A percentile compares a stretch with the other conserved stretches of the same genome.
phyloP scores from a whole-genome alignment of 2,329 filamentous ascomycete genomes.

The Fusarium buharicum region DNA sequence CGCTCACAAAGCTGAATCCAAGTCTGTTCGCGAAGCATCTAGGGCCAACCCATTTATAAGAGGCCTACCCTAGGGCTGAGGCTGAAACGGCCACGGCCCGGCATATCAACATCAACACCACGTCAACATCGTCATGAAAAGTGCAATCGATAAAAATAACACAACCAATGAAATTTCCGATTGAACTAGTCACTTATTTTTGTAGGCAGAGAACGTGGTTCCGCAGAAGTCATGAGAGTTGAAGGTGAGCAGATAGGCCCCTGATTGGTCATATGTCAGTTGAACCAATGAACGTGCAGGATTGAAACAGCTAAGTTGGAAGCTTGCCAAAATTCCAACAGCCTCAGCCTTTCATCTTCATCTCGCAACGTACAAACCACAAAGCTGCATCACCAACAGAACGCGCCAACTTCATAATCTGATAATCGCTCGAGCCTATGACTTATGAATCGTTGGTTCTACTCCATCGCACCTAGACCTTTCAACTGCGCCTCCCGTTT shows the following conservation, averaged over 20 bases:
- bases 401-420: constrained; percentile 1
- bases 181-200: background rate
- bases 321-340: constrained; percentile 40
- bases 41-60: background rate
- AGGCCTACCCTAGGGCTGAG: constrained; percentile 3
- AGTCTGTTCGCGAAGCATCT: background rate
- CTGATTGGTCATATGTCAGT: constrained; percentile 36
- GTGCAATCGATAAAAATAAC: background rate
- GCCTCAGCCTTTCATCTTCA: constrained; percentile 44
- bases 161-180: background rate
- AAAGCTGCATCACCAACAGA: constrained; percentile 13
- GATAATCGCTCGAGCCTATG: background rate
- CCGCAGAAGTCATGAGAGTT: background rate
- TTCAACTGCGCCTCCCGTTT: constrained; percentile 5
- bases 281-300: constrained; percentile 18
- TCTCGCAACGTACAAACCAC: background rate
- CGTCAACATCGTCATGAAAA: background rate
- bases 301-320: constrained; percentile 20
- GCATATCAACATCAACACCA: background rate
- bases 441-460: background rate
- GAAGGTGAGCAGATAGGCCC: background rate
- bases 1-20: background rate
- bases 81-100: background rate
- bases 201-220: background rate
- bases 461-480: background rate